Evolutionary conservation across 2,329 filamentous ascomycete genomes (phyloP), one percentile per base, ranked within the genome.

Genomic region (Aspergillus hiratsukae): DNA sequence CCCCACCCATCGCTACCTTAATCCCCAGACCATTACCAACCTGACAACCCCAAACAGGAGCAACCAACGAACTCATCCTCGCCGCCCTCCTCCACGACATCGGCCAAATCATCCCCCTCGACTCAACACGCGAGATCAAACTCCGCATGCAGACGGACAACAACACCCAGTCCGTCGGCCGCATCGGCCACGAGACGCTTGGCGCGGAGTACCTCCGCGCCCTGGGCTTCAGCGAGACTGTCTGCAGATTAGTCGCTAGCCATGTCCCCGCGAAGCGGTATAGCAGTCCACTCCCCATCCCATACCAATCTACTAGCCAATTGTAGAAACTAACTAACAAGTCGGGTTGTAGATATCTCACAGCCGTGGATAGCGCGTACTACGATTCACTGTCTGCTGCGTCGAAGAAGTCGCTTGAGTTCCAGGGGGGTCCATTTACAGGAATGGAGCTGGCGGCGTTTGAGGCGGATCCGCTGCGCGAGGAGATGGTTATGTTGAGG

Each of bases 71-170:
- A 6, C 69, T 71, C 3, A 59, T 76, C 3, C 64, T 75, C 25
- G 75, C 74, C 0, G 72, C 75, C 7, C 61, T 78, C 9, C 65
- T 78, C 4, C 76, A 78, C 57, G 76, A 78, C 52, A 72, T 77
- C 49, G 75, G 75, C 17, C 73, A 76, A 27, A 74, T 77, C 54
- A 69, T 77, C 14, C 75, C 75, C 3, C 46, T 73, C 1, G 61
- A 65, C 56, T 64, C 56, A 27, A 69, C 58, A 23, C 69, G 61
- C 28, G 72, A 35, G 14, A 17, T 35, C 31, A 4, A 67, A 54
- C 59, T 60, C 7, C 60, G 67, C 3, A 68, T 69, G 67, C 63
- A 66, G 23, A 60, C 71, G 35, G 56, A 55, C 10, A 61, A 61
- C 6, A 64, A 63, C 41, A 56, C 58, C 2, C 64, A 67, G 11